These are phyloP conservation scores for Syzygium malaccense DNA, from an alignment of 441 rosid species.

Conservation along the genomic window DNA sequence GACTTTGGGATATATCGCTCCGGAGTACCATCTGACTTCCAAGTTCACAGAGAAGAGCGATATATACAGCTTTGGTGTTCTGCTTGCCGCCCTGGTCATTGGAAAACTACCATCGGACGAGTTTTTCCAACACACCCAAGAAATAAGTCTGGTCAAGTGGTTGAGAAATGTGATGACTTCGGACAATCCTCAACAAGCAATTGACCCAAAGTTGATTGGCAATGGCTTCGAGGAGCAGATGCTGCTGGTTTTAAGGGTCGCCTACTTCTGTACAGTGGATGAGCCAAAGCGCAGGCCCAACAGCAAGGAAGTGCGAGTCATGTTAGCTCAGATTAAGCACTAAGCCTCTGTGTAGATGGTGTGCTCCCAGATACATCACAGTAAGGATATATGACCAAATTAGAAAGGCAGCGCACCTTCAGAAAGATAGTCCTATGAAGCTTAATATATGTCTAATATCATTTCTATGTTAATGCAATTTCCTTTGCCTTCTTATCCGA, in stretches of 20 bases:
- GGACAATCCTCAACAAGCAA: slow-evolving; percentile 49
- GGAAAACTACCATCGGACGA: slow-evolving; percentile 85
- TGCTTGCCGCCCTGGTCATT: slow-evolving; percentile 62
- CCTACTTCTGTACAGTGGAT: slow-evolving; percentile 73
- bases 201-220: slow-evolving; percentile 47
- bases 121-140: slow-evolving; percentile 63
- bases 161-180: slow-evolving; percentile 65
- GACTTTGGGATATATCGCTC: slow-evolving; percentile 87
- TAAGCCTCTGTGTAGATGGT: neutral
- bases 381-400: neutral
- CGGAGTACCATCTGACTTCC: slow-evolving; percentile 75
- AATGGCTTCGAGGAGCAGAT: slow-evolving; percentile 72
- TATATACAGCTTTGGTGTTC: slow-evolving; percentile 72
- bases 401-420: neutral
- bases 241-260: slow-evolving; percentile 68
- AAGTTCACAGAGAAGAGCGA: slow-evolving; percentile 88
- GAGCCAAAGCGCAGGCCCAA: slow-evolving; percentile 80
- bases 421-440: neutral
- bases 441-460: neutral
- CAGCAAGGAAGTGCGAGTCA: slow-evolving; percentile 68
- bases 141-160: slow-evolving; percentile 75
- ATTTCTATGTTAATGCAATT: neutral
- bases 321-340: slow-evolving; percentile 53
- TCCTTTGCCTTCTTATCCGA: neutral
- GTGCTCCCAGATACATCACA: neutral